Conservation (phyloP, 176 grass and related monocot species). For the bread wheat (Triticum aestivum) region IWGSC_CS_RefSeq_v2.1 NC_057814.1:423853921-423854420, state of each 20-base stretch:
- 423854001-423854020: conserved; percentile 85
- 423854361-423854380: neutral
- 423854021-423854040: conserved; percentile 41
- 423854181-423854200: conserved; percentile 68
- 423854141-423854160: conserved; percentile 84
- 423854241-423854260: conserved; percentile 93
- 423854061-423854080: neutral
- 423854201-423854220: conserved; percentile 76
- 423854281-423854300: conserved; percentile 61
- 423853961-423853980: conserved; percentile 98
- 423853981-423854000: conserved; percentile 84
- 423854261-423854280: conserved; percentile 59
- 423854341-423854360: neutral
- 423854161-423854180: conserved; percentile 80
- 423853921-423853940: conserved; percentile 52
- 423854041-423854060: neutral
- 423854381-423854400: neutral
- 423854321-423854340: conserved; percentile 41
- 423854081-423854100: neutral
- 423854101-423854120: conserved; percentile 39
- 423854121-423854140: conserved; percentile 87
- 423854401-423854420: neutral
- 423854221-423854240: conserved; percentile 69
- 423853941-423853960: conserved; percentile 88
- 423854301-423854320: conserved; percentile 81